Evolutionary conservation across 352 stramenopile genomes (phyloP).

Genomic region (Pythium graminicola): DNA sequence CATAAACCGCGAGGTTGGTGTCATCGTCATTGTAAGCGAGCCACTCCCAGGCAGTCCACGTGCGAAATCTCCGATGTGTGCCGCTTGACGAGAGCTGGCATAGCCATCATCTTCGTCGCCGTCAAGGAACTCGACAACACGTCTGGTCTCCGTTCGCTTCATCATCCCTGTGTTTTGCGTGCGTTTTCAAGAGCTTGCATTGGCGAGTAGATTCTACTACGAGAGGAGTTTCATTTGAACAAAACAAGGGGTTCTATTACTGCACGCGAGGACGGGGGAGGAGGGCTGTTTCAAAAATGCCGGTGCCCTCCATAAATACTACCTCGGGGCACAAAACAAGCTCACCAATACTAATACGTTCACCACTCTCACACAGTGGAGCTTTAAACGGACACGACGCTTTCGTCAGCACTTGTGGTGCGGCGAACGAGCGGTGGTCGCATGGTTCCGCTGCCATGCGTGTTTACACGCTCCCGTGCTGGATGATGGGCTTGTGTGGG

Average conservation of each 20-base stretch:
- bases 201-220: not conserved
- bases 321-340: not conserved
- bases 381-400: slow-evolving; percentile 10
- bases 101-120: slow-evolving; percentile 12
- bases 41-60: not conserved
- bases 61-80: not conserved
- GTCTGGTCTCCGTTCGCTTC: slow-evolving; percentile 13
- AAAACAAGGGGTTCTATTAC: not conserved
- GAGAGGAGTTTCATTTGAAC: not conserved
- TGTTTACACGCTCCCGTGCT: not conserved
- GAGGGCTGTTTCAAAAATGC: too few species aligned
- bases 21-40: slow-evolving; percentile 40
- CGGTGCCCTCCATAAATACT: slow-evolving; percentile 14
- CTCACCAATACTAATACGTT: slow-evolving; percentile 9
- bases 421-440: slow-evolving; percentile 6
- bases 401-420: slow-evolving; percentile 17
- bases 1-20: slow-evolving; percentile 40
- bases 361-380: too few species aligned
- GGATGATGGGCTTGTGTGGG: not conserved
- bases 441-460: slow-evolving; percentile 18
- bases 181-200: too few species aligned
- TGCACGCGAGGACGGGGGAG: not conserved
- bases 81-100: slow-evolving; percentile 5
- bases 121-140: slow-evolving; percentile 12
- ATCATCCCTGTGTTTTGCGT: slow-evolving; percentile 2